These are phyloP conservation scores for Sporisorium graminicola DNA, from an alignment of 1,284 basidiomycete genomes.

Conservation along the genomic window DNA sequence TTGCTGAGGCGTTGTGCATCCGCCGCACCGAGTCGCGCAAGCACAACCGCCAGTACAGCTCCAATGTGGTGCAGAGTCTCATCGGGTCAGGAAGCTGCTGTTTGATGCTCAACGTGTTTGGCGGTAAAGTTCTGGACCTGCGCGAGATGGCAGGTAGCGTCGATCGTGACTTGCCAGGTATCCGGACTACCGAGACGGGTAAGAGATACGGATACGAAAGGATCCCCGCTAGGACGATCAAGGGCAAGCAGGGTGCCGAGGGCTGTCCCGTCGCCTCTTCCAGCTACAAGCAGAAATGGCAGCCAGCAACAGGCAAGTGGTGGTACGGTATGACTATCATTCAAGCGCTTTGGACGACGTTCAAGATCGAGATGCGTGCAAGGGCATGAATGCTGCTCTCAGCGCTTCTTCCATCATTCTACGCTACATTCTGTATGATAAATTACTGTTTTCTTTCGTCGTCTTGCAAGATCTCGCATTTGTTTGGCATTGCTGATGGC, in stretches of 20 bases:
- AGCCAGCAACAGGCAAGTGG: constrained; percentile 36
- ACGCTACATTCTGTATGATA: background rate
- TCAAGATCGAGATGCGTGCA: constrained; percentile 45
- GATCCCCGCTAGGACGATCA: constrained; percentile 32
- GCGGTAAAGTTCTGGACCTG: constrained; percentile 32
- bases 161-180: constrained; percentile 19
- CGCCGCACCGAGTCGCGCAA: constrained; percentile 30
- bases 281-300: constrained; percentile 33
- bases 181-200: constrained; percentile 23
- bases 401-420: background rate
- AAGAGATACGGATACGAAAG: constrained; percentile 40
- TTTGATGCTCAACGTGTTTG: constrained; percentile 48
- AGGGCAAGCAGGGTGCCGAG: constrained; percentile 14
- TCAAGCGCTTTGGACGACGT: constrained; percentile 40
- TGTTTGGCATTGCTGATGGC: background rate
- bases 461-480: background rate
- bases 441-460: background rate
- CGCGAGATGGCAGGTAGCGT: constrained; percentile 45
- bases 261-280: constrained; percentile 6
- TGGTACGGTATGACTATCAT: constrained; percentile 45
- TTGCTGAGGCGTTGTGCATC: constrained; percentile 31
- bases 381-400: constrained; percentile 16
- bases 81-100: constrained; percentile 47
- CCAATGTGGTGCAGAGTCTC: constrained; percentile 34
- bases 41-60: constrained; percentile 34